A percentile compares a stretch with the other conserved stretches of the same genome.
Evolutionary conservation across 2,329 filamentous ascomycete species (phyloP).

Genomic region (Dactylellina leptospora): DNA sequence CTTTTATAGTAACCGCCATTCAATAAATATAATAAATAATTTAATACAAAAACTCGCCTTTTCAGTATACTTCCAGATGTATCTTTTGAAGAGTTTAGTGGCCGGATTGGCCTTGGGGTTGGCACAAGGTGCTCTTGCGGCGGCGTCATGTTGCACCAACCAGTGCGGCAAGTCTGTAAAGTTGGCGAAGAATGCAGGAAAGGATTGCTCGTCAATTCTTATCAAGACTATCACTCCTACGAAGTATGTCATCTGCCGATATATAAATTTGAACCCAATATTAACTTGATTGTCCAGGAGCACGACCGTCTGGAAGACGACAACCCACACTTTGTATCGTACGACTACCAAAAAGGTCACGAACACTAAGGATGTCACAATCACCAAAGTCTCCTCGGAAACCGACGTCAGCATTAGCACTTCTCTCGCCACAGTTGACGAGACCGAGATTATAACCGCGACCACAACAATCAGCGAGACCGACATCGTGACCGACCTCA

Average conservation of each 20-base stretch:
- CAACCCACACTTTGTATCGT: not conserved
- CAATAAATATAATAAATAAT: too few species aligned
- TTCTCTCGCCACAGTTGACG: constrained; percentile 15
- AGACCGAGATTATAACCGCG: constrained; percentile 19
- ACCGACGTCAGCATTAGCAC: constrained; percentile 34
- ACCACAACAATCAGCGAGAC: constrained; percentile 19
- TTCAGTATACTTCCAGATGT: constrained; percentile 7
- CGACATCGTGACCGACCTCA: too few species aligned
- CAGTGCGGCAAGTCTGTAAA: constrained; percentile 39
- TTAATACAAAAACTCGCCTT: too few species aligned
- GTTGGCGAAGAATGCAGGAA: constrained; percentile 21
- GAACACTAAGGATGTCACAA: constrained; percentile 13
- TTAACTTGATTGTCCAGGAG: not conserved
- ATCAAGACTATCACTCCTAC: constrained; percentile 35
- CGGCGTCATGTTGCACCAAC: constrained; percentile 19
- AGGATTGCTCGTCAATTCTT: constrained; percentile 35
- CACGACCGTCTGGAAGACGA: constrained; percentile 1
- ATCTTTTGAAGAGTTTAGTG: constrained; percentile 35
- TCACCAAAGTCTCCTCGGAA: constrained; percentile 18
- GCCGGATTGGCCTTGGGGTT: constrained; percentile 36
- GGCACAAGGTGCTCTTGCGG: constrained; percentile 23
- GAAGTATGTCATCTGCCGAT: constrained; percentile 9
- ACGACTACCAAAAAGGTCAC: constrained; percentile 11
- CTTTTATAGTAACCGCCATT: too few species aligned
- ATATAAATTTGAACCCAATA: not conserved